phyloP scores from a whole-genome alignment of 768 basidiomycete species.

The Rickenella mellea region DNA sequence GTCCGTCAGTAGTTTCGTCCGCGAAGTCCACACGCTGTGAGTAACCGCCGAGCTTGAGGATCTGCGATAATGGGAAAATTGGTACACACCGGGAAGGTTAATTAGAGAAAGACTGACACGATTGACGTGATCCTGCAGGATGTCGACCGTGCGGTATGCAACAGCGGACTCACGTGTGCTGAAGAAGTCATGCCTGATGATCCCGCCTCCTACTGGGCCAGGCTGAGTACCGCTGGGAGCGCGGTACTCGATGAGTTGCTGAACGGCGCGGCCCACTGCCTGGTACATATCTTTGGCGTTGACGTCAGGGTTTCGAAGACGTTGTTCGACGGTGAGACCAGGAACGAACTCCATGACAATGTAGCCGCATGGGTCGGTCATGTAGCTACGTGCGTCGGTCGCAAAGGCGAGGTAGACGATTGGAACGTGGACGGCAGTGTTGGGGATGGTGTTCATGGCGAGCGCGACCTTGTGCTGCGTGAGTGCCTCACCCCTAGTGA shows the following conservation, averaged over 20 bases:
- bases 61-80: no score
- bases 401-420: conserved; percentile 5
- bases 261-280: conserved; percentile 4
- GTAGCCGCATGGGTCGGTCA: no score
- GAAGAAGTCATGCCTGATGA: conserved; percentile 4
- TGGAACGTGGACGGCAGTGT: conserved; percentile 5
- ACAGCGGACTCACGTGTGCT: neutral
- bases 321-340: no score
- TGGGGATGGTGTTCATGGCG: neutral
- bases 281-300: no score
- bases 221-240: neutral
- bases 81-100: no score
- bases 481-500: conserved; percentile 4
- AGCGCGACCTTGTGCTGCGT: conserved; percentile 6
- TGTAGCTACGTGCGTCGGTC: conserved; percentile 1
- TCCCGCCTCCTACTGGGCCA: conserved; percentile 2
- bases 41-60: no score
- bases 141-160: neutral
- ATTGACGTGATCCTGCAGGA: conserved; percentile 2
- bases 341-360: conserved; percentile 7
- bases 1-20: no score
- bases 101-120: no score
- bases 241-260: conserved; percentile 3
- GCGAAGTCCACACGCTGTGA: no score
- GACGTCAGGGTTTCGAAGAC: neutral